A percentile compares a stretch with the other conserved stretches of the same genome.
Evolutionary conservation across 441 rosid species (phyloP).

Genomic region (Bruguiera hainesii): DNA sequence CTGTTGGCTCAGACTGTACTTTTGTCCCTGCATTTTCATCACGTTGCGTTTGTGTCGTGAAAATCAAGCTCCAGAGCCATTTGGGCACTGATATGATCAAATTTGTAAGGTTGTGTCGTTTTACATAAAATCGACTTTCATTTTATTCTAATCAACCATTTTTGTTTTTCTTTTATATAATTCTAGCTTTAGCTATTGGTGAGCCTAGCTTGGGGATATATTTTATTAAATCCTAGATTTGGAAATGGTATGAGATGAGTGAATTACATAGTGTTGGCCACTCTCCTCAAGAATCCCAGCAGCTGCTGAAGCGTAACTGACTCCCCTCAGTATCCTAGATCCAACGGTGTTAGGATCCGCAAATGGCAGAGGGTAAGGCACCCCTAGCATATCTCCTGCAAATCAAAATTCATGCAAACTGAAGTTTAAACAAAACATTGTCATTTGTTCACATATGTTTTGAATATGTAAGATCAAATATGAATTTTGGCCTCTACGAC

Average conservation of each 20-base stretch:
- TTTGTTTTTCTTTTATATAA: not conserved
- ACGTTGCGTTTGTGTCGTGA: not conserved
- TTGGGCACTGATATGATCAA: no score
- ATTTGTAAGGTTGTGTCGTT: no score
- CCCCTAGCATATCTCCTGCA: constrained; percentile 58
- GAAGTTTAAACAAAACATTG: no score
- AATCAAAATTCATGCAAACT: not conserved
- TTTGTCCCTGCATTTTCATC: constrained; percentile 51
- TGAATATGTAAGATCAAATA: not conserved
- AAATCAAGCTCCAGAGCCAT: no score
- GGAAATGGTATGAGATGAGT: not conserved
- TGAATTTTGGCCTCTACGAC: no score
- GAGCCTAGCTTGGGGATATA: not conserved
- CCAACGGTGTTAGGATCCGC: constrained; percentile 70
- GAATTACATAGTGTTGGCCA: constrained; percentile 62
- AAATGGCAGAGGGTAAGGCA: constrained; percentile 54
- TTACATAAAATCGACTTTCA: no score
- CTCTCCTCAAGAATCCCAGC: constrained; percentile 86
- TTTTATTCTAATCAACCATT: not conserved
- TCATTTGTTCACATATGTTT: no score
- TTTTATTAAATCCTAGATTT: no score
- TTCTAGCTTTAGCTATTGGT: not conserved
- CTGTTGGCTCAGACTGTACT: constrained; percentile 65
- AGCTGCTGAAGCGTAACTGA: constrained; percentile 83
- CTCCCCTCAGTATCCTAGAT: constrained; percentile 51